These are phyloP conservation scores for Paramarasmius palmivorus DNA, from an alignment of 1,284 basidiomycete genomes.

Conservation along the genomic window DNA sequence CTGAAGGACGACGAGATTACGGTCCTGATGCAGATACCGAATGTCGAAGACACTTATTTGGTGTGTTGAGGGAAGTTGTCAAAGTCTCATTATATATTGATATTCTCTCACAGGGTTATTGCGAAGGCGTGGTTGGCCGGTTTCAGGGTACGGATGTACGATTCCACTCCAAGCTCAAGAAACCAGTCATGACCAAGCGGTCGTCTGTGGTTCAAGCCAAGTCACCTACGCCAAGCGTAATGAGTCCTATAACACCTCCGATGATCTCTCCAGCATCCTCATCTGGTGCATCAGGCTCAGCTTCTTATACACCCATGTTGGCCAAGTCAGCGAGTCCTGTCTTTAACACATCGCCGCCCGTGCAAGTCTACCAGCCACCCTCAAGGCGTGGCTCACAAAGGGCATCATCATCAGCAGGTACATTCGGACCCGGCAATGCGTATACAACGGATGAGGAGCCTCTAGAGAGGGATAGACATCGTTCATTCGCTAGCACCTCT, in stretches of 20 bases:
- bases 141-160: constrained; percentile 71
- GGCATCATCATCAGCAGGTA: neutral
- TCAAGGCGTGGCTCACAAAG: neutral
- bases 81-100: neutral
- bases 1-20: constrained; percentile 83
- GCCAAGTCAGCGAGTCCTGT: neutral
- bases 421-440: neutral
- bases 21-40: constrained; percentile 74
- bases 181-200: constrained; percentile 75
- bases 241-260: constrained; percentile 6
- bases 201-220: constrained; percentile 22
- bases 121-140: constrained; percentile 89
- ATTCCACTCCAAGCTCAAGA: constrained; percentile 79
- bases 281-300: neutral
- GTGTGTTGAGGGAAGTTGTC: constrained; percentile 39
- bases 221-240: constrained; percentile 17
- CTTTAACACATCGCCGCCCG: neutral
- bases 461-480: neutral
- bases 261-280: constrained; percentile 1
- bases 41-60: constrained; percentile 55
- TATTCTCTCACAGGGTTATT: constrained; percentile 60
- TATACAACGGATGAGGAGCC: neutral
- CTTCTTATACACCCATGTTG: neutral
- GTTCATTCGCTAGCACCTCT: neutral
- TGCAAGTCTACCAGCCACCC: neutral